phyloP scores from a whole-genome alignment of 768 basidiomycete genomes.

The Tricholoma sp. region DNA sequence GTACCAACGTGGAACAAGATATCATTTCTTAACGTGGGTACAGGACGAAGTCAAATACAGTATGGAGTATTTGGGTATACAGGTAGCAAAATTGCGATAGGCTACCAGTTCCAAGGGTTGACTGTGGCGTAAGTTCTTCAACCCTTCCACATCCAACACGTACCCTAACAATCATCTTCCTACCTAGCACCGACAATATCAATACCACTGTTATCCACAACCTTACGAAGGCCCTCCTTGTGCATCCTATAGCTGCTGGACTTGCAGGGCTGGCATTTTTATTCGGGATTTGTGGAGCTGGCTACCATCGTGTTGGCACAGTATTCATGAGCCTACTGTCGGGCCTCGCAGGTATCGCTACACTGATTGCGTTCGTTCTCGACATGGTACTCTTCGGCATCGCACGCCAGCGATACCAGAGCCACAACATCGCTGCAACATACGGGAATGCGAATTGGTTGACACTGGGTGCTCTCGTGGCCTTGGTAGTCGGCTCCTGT shows the following conservation, averaged over 20 bases:
- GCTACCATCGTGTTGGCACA: conserved; percentile 67
- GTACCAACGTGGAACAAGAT: conserved; percentile 70
- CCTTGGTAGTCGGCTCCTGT: conserved; percentile 65
- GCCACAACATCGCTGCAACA: conserved; percentile 41
- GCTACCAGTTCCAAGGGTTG: conserved; percentile 42
- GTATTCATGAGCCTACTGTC: conserved; percentile 71
- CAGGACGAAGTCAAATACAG: conserved; percentile 31
- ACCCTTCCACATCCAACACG: background rate
- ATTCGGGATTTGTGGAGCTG: conserved; percentile 62
- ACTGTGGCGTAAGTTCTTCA: conserved; percentile 1
- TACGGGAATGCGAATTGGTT: conserved; percentile 85
- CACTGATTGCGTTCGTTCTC: conserved; percentile 67
- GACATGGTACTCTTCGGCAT: conserved; percentile 81
- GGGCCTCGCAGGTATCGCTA: conserved; percentile 60
- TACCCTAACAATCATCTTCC: background rate
- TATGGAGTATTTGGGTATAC: conserved; percentile 83
- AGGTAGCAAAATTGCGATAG: conserved; percentile 47
- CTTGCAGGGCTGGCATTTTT: conserved; percentile 60
- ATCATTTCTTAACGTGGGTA: conserved; percentile 57
- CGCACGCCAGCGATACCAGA: conserved; percentile 51
- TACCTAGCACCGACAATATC: conserved; percentile 22
- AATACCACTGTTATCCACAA: conserved; percentile 55
- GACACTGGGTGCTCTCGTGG: conserved; percentile 66
- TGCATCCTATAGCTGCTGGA: conserved; percentile 76
- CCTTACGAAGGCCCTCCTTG: conserved; percentile 68